These are phyloP conservation scores for Colletotrichum godetiae DNA, from an alignment of 2,329 filamentous ascomycete genomes.

Conservation along the genomic window DNA sequence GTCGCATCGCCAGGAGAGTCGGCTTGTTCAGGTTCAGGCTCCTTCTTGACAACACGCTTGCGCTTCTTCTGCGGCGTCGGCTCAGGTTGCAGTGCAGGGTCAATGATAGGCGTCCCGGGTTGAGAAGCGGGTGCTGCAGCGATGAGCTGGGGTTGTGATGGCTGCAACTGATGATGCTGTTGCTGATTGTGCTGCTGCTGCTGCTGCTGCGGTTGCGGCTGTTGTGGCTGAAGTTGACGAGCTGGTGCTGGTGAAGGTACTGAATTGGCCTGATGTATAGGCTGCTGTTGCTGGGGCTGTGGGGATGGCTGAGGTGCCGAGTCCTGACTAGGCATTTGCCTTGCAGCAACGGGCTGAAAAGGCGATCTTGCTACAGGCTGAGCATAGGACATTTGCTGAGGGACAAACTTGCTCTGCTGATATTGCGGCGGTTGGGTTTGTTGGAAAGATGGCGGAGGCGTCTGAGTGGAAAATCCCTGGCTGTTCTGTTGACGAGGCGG, in stretches of 20 bases:
- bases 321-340: constrained; percentile 21
- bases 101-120: constrained; percentile 29
- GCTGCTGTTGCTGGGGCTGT: constrained; percentile 30
- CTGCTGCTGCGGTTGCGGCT: constrained; percentile 19
- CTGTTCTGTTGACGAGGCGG: constrained; percentile 26
- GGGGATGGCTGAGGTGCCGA: constrained; percentile 10
- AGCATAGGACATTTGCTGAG: constrained; percentile 31
- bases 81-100: constrained; percentile 38
- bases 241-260: neutral
- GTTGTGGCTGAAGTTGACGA: constrained; percentile 21
- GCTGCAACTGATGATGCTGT: neutral
- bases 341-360: constrained; percentile 28
- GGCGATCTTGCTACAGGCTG: constrained; percentile 8
- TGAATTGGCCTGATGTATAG: constrained; percentile 37
- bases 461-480: constrained; percentile 27
- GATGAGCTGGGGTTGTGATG: constrained; percentile 1
- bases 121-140: constrained; percentile 36
- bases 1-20: constrained; percentile 45
- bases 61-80: constrained; percentile 49
- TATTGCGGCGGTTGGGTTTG: constrained; percentile 25
- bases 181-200: neutral
- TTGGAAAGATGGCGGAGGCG: constrained; percentile 29
- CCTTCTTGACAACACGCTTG: constrained; percentile 47
- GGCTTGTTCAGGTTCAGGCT: constrained; percentile 41
- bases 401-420: constrained; percentile 33